A percentile compares a stretch with the other conserved stretches of the same genome.
These are phyloP conservation scores for Backusella tuberculispora DNA, from an alignment of 192 early-diverging fungal species.

Conservation along the genomic window DNA sequence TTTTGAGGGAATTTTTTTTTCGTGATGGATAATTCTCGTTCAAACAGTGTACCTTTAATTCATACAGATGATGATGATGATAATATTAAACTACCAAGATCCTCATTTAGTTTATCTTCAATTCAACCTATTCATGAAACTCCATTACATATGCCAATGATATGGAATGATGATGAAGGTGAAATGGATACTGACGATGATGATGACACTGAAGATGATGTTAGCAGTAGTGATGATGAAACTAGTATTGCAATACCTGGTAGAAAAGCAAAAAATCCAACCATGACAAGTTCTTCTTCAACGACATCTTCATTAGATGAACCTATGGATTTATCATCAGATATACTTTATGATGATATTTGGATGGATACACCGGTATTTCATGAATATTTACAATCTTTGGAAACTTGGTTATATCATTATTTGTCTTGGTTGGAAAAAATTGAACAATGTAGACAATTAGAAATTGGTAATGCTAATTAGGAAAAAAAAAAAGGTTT, in stretches of 20 bases:
- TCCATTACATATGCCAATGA: not conserved
- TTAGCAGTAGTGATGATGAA: constrained; percentile 13
- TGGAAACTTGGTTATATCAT: constrained; percentile 22
- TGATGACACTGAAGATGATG: not conserved
- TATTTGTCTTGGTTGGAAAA: constrained; percentile 26
- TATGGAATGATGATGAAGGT: not conserved
- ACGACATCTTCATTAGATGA: not conserved
- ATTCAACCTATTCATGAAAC: constrained; percentile 8
- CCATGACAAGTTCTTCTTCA: not conserved
- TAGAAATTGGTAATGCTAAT: constrained; percentile 15
- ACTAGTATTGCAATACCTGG: constrained; percentile 16
- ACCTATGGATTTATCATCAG: constrained; percentile 18
- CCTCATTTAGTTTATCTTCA: constrained; percentile 19
- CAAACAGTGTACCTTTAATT: constrained; percentile 24
- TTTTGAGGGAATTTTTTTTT: no score
- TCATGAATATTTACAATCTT: constrained; percentile 13
- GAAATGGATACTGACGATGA: not conserved
- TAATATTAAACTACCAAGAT: constrained; percentile 4
- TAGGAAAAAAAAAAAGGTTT: not conserved
- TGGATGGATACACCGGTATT: constrained; percentile 26
- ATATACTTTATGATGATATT: constrained; percentile 21
- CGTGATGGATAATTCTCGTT: constrained; percentile 13
- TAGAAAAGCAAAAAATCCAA: constrained; percentile 9
- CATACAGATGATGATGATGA: constrained; percentile 16
- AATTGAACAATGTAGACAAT: constrained; percentile 27